Evolutionary conservation across 2,329 filamentous ascomycete genomes (phyloP), one percentile per base, ranked within the genome.

Genomic region (Dactylellina sp.): DNA sequence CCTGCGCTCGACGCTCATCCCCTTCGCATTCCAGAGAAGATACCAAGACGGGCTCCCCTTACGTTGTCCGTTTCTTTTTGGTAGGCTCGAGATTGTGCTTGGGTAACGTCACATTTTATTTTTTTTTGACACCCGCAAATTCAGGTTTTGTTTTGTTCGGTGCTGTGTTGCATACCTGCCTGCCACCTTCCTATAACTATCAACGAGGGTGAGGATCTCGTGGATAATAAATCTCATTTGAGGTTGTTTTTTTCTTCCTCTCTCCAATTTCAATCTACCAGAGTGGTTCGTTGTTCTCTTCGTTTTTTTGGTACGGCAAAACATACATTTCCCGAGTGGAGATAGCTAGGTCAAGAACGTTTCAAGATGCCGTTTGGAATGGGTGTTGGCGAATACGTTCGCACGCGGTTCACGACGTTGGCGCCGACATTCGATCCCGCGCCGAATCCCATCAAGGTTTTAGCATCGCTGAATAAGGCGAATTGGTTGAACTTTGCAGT

Each of bases 341-440:
- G 28, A 32, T 9, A 32, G 9, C 28, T 32, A 32, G 28, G 28
- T 32, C 9, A 32, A 9, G 37, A 11, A 20, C 2, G 18, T 22
- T 24, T 37, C 28, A 70, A 37, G 28, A 70, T 70, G 64, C 55
- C 55, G 55, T 56, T 59, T 42, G 40, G 32, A 44, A 72, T 65
- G 60, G 59, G 60, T 37, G 53, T 65, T 60, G 68, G 60, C 53
- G 46, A 72, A 25, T 72, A 72, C 25, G 35, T 72, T 37, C 68
- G 68, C 3, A 86, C 87, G 74, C 85, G 87, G 62, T 75, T 89
- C 77, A 82, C 83, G 9, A 83, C 84, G 14, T 83, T 89, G 60
- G 87, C 85, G 79, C 87, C 87, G 39, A 85, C 85, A 1, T 85
- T 88, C 83, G 79, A 82, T 47, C 83, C 84, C 59, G 80, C 85